Evolutionary conservation across 1,139 yeast genomes (phyloP).

Genomic region (Lizanozyma gosingica): DNA sequence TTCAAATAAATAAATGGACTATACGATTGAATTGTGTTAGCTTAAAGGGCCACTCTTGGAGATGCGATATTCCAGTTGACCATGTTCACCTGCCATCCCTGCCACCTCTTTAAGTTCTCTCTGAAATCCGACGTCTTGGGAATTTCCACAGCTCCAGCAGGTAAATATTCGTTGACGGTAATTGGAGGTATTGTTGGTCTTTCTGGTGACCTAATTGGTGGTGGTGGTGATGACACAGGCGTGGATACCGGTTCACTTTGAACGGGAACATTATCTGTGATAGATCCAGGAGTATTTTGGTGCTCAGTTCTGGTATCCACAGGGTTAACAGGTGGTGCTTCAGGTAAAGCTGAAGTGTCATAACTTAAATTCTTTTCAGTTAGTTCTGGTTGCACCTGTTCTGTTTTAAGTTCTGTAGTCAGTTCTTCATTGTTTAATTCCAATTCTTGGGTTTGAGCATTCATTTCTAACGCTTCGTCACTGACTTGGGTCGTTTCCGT

Average conservation of each 20-base stretch:
- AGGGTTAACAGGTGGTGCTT: no score
- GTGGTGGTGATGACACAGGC: constrained; percentile 4
- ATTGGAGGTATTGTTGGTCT: constrained; percentile 28
- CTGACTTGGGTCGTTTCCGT: no score
- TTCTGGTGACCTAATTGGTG: constrained; percentile 6
- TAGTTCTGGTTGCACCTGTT: no score
- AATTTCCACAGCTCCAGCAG: background rate
- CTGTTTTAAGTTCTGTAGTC: no score
- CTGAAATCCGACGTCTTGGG: constrained; percentile 24
- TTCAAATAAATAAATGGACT: background rate
- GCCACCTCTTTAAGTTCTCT: constrained; percentile 52
- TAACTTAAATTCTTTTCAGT: no score
- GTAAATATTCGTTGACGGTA: constrained; percentile 22
- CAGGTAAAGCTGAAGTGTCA: no score
- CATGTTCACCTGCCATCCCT: constrained; percentile 84
- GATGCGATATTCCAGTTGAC: constrained; percentile 44
- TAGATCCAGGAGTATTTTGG: background rate
- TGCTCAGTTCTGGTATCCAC: no score
- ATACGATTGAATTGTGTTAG: background rate
- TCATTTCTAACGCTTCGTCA: no score
- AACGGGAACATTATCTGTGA: background rate
- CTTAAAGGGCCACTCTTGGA: background rate
- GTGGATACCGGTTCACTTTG: background rate
- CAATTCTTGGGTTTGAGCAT: no score
- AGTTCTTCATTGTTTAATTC: no score